A percentile compares a stretch with the other conserved stretches of the same genome.
Conservation (phyloP, 2,329 filamentous ascomycete species). For the Ambrosiella cleistominuta region DNA sequence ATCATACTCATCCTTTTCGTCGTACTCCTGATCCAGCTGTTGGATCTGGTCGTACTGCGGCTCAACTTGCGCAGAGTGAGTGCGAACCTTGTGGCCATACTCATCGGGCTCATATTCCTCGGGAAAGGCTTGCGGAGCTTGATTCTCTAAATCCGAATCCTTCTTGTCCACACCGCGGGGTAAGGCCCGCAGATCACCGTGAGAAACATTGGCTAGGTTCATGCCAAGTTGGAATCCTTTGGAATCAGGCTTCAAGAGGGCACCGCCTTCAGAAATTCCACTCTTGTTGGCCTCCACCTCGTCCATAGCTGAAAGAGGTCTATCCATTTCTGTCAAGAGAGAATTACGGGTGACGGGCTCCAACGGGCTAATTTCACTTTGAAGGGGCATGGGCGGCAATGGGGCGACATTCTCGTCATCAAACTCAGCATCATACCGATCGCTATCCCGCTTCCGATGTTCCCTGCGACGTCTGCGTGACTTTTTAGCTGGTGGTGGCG, state of each 20-base stretch:
- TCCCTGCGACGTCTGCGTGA: slow-evolving; percentile 32
- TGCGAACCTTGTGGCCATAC: slow-evolving; percentile 25
- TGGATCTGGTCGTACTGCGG: slow-evolving; percentile 26
- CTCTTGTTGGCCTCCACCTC: slow-evolving; percentile 35
- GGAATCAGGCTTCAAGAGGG: not conserved
- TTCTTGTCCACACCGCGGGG: slow-evolving; percentile 25
- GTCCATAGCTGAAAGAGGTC: slow-evolving; percentile 50
- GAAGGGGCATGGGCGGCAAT: slow-evolving; percentile 65
- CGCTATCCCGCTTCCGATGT: slow-evolving; percentile 28
- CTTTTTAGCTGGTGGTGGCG: slow-evolving; percentile 17
- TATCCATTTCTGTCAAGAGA: slow-evolving; percentile 63
- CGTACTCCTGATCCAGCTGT: slow-evolving; percentile 8
- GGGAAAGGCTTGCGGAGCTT: slow-evolving; percentile 17
- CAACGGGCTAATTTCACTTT: slow-evolving; percentile 70
- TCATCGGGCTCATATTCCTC: slow-evolving; percentile 33
- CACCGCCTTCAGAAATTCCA: slow-evolving; percentile 43
- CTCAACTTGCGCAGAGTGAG: slow-evolving; percentile 15
- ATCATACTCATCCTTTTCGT: slow-evolving; percentile 14
- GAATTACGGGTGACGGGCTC: slow-evolving; percentile 72
- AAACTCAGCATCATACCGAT: slow-evolving; percentile 32
- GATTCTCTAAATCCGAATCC: not conserved
- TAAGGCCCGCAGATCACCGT: slow-evolving; percentile 38
- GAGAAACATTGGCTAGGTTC: slow-evolving; percentile 46
- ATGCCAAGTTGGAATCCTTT: slow-evolving; percentile 32
- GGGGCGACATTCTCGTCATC: slow-evolving; percentile 38